phyloP scores from a whole-genome alignment of 495 filamentous ascomycete genomes.

The Parathielavia hyrcaniae region DNA sequence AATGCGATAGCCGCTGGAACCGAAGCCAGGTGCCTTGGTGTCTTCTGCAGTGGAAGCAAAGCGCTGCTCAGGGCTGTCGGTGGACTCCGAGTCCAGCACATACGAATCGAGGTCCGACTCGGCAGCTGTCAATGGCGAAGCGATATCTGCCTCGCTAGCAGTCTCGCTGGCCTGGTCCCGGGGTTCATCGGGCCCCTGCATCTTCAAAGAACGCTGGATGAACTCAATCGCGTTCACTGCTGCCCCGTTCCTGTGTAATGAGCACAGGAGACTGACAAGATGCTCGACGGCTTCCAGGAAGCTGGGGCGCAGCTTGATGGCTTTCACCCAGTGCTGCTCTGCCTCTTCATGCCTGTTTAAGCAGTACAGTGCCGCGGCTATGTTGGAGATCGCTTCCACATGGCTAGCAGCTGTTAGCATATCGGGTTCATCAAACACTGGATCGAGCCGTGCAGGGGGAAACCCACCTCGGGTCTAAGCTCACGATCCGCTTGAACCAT shows the following conservation, averaged over 20 bases:
- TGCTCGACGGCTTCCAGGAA: slow-evolving; percentile 98
- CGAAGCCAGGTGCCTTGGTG: slow-evolving; percentile 58
- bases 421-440: neutral
- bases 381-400: slow-evolving; percentile 90
- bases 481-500: slow-evolving; percentile 84
- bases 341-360: slow-evolving; percentile 78
- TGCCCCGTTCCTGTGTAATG: slow-evolving; percentile 72
- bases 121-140: slow-evolving; percentile 18
- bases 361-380: slow-evolving; percentile 81
- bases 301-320: slow-evolving; percentile 74
- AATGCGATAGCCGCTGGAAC: slow-evolving; percentile 79
- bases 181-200: slow-evolving; percentile 24
- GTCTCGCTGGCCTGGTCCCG: slow-evolving; percentile 20
- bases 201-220: slow-evolving; percentile 69
- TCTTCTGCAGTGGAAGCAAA: slow-evolving; percentile 35
- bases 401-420: slow-evolving; percentile 54
- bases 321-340: slow-evolving; percentile 75
- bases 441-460: neutral
- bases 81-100: slow-evolving; percentile 22
- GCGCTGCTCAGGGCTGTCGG: slow-evolving; percentile 23
- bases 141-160: slow-evolving; percentile 22
- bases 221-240: slow-evolving; percentile 85
- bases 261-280: slow-evolving; percentile 81
- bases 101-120: slow-evolving; percentile 23
- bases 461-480: slow-evolving; percentile 68